Evolutionary conservation across 495 filamentous ascomycete species (phyloP).

Genomic region (Copromyces sp.): DNA sequence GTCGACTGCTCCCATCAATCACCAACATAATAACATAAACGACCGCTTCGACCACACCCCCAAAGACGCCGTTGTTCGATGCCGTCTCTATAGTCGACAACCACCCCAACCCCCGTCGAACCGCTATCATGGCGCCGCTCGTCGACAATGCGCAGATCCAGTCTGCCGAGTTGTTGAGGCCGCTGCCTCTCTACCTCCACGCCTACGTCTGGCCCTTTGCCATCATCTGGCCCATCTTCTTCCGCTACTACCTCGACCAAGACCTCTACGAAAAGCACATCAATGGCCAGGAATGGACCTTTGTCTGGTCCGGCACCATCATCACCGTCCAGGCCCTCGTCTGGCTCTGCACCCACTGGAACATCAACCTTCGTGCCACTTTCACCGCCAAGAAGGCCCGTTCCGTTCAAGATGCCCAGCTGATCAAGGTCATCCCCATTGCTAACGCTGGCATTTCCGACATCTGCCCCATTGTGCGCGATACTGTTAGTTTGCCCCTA

Average conservation of each 20-base stretch:
- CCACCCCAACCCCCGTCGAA: neutral
- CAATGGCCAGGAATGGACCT: constrained; percentile 86
- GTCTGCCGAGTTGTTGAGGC: constrained; percentile 77
- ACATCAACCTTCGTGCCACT: constrained; percentile 67
- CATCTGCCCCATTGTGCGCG: constrained; percentile 68
- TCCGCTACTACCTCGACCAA: constrained; percentile 70
- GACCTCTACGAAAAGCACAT: constrained; percentile 86
- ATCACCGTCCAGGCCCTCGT: constrained; percentile 77
- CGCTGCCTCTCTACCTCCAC: constrained; percentile 71
- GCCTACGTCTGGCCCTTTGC: constrained; percentile 87
- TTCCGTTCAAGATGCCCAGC: constrained; percentile 62
- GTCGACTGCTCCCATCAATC: neutral
- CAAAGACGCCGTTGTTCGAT: neutral
- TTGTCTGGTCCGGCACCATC: constrained; percentile 81
- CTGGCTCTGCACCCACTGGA: constrained; percentile 98
- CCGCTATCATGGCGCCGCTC: constrained; percentile 47
- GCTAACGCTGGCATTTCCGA: constrained; percentile 84
- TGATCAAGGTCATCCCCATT: constrained; percentile 89
- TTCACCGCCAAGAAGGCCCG: constrained; percentile 71
- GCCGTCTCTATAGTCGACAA: neutral
- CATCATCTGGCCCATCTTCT: constrained; percentile 82
- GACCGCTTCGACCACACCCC: neutral
- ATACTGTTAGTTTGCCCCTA: constrained; percentile 44
- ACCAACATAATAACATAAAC: neutral
- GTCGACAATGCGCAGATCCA: constrained; percentile 86